A percentile compares a stretch with the other conserved stretches of the same genome.
Conservation (phyloP, 352 stramenopile species). For the Globisporangium megalacanthum region DNA sequence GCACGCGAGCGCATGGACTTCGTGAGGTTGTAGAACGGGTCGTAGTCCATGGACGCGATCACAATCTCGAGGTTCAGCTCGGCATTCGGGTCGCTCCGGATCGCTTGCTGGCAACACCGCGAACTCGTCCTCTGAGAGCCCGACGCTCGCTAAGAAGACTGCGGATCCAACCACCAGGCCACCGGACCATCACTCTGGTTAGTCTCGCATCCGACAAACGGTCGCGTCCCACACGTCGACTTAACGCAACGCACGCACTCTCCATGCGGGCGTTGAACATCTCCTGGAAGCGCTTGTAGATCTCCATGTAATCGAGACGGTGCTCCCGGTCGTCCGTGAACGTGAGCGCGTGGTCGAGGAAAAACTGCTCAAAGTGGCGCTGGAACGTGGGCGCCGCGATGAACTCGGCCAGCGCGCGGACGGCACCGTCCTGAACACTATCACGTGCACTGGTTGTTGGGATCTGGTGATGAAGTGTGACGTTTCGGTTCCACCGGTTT, state of each 20-base stretch:
- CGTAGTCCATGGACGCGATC: conserved; percentile 74
- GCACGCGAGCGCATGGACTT: conserved; percentile 61
- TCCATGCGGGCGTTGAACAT: conserved; percentile 74
- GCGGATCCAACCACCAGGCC: not conserved
- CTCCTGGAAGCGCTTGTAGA: conserved; percentile 67
- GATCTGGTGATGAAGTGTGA: no score
- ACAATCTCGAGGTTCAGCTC: conserved; percentile 73
- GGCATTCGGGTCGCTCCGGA: conserved; percentile 52
- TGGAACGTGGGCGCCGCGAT: conserved; percentile 61
- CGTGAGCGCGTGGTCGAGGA: conserved; percentile 53
- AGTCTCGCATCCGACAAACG: not conserved
- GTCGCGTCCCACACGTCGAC: no score
- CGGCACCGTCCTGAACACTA: conserved; percentile 51
- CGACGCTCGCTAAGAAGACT: conserved; percentile 51
- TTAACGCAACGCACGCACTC: conserved; percentile 7
- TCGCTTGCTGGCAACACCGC: conserved; percentile 40
- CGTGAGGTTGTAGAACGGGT: conserved; percentile 69
- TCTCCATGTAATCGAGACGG: conserved; percentile 64
- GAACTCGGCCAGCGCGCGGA: conserved; percentile 53
- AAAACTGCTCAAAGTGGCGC: conserved; percentile 69
- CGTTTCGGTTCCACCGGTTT: no score
- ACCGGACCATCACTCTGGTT: not conserved
- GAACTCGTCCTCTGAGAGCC: conserved; percentile 59
- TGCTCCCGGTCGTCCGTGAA: conserved; percentile 69
- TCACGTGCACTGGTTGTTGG: not conserved